Percentiles rank a stretch among this genome's conserved stretches.
phyloP scores from a whole-genome alignment of 2,329 filamentous ascomycete species.

The Colletotrichum godetiae region DNA sequence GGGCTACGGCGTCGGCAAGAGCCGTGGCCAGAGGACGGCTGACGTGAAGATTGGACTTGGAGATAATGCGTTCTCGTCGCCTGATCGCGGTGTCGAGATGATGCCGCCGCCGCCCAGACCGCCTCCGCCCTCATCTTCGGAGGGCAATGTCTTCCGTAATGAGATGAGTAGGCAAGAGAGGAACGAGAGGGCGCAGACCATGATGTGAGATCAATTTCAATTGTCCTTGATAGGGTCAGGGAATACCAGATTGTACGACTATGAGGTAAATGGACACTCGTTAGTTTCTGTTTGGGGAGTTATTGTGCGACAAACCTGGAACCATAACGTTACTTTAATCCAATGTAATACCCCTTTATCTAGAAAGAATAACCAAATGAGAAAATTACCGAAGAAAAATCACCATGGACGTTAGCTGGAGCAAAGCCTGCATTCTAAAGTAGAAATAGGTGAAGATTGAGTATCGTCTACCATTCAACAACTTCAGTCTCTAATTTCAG shows the following conservation, averaged over 20 bases:
- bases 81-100: constrained; percentile 32
- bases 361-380: neutral
- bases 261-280: neutral
- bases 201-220: neutral
- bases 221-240: neutral
- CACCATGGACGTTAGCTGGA: neutral
- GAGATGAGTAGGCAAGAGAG: constrained; percentile 34
- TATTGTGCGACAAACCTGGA: no score
- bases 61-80: constrained; percentile 24
- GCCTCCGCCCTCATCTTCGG: neutral
- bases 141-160: constrained; percentile 30
- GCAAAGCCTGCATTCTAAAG: neutral
- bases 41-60: constrained; percentile 18
- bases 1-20: constrained; percentile 35
- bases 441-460: rapidly evolving
- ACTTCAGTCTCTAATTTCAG: neutral
- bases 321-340: neutral
- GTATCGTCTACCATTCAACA: rapidly evolving
- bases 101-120: constrained; percentile 30
- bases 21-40: constrained; percentile 24
- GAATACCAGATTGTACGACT: neutral
- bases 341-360: neutral
- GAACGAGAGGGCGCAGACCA: constrained; percentile 14
- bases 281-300: neutral
- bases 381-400: neutral